Base-by-base conservation (phyloP, 2,329 filamentous ascomycete genomes). In the Colletotrichum lupini region DNA sequence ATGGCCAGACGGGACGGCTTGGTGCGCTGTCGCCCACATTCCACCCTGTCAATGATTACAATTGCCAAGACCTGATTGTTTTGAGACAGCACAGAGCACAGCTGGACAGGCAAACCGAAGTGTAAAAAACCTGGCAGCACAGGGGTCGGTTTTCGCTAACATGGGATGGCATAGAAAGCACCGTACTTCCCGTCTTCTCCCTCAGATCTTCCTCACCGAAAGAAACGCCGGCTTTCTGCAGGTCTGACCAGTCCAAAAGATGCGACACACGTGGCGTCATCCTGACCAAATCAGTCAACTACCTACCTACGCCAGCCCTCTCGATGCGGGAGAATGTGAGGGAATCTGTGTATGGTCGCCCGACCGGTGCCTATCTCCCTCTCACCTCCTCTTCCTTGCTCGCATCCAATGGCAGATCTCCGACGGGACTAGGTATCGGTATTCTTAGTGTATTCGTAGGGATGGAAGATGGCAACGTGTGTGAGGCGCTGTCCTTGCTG, bases 231-330 rank as follows among this genome's bases (percentile, higher is more conserved):
- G 69, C 26, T 8, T 11, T 16, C 24, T 64, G 59, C 67, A 70
- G 55, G 59, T 49, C 55, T 73, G 55, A 70, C 59, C 22, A 49
- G 67, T 46, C 42, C 19, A 35, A 28, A 53, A 55, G 42, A 49
- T 42, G 53, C 32, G 60, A 64, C 66, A 73, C 70, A 70, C 70
- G 66, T 73, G 70, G 70, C 66, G 70, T 70, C 70, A 69, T 65
- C 28, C 30, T 56, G 66, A 22, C 55, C 67, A 42, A 58, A 55
- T 66, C 49, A 35, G 28, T 42, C 35, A 24, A 53, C 22, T 37
- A 49, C 19, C 42, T 49, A 8, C 19, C 6, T 49, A 35, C 32
- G 32, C 32, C 32, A 35, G 32, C 32, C 32, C 37, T 49, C 30
- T 30, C 24, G 65, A 26, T 42, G 32, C 32, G 2, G 42, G 46